phyloP scores from a whole-genome alignment of 2,329 filamentous ascomycete genomes.

The Aotearoamyces nothofagi region DNA sequence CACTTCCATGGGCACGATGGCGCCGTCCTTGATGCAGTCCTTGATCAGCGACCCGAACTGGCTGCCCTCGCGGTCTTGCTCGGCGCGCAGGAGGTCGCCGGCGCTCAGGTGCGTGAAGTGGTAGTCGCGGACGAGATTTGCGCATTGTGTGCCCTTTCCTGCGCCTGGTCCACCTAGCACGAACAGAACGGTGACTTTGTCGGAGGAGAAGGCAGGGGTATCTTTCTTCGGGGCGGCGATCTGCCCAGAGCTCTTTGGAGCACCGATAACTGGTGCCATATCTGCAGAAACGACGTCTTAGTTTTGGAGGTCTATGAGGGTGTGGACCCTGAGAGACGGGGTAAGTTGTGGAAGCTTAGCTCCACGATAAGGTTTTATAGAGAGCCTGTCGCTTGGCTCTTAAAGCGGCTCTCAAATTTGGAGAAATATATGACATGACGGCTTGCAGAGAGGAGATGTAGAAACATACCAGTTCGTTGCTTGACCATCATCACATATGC shows the following conservation, averaged over 20 bases:
- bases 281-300: too few relatives aligned
- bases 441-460: not conserved
- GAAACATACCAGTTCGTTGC: conserved; percentile 23
- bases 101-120: conserved; percentile 88
- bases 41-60: conserved; percentile 90
- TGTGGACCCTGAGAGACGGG: conserved; percentile 3
- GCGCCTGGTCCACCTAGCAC: conserved; percentile 91
- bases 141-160: conserved; percentile 93
- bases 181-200: conserved; percentile 83
- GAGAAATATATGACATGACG: not conserved
- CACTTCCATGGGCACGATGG: conserved; percentile 98
- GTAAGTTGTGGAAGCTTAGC: conserved; percentile 2
- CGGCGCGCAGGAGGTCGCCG: conserved; percentile 82
- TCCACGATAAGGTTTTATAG: too few relatives aligned
- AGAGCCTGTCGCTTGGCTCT: too few relatives aligned
- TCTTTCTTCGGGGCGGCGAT: conserved; percentile 35
- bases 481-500: conserved; percentile 35
- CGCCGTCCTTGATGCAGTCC: conserved; percentile 83
- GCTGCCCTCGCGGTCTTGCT: conserved; percentile 74
- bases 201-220: conserved; percentile 55
- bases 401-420: conserved; percentile 15
- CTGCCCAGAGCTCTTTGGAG: conserved; percentile 5
- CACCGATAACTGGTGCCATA: conserved; percentile 21
- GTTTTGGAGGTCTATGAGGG: too few relatives aligned
- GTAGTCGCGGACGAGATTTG: conserved; percentile 72